Conservation (phyloP, 2,329 filamentous ascomycete genomes). For the Fusarium xylarioides region DNA sequence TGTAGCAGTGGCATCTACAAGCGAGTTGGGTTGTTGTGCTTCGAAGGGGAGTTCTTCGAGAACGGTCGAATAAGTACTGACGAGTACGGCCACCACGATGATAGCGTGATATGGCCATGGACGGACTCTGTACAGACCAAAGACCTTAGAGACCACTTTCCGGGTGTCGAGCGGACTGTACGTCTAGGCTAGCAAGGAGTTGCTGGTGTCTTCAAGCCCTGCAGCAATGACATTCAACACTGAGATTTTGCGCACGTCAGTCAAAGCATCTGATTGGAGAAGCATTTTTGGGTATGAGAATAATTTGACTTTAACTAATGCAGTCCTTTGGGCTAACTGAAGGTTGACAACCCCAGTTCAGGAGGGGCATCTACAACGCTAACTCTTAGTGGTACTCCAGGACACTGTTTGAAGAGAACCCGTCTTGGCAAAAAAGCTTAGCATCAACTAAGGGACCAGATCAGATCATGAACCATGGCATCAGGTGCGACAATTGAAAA, state of each 20-base stretch:
- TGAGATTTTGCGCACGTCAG: not conserved
- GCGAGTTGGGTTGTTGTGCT: not conserved
- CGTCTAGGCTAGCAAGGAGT: not conserved
- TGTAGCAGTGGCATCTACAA: accelerated
- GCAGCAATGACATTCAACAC: not conserved
- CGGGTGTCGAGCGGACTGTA: not conserved
- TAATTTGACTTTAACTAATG: not conserved
- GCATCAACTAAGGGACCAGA: not conserved
- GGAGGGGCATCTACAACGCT: not conserved
- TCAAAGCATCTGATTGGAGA: not conserved
- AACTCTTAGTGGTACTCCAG: not conserved
- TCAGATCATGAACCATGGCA: not conserved
- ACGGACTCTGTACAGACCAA: not conserved
- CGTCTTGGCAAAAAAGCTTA: not conserved
- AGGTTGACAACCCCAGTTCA: not conserved
- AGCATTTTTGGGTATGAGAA: not conserved
- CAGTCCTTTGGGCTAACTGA: not conserved
- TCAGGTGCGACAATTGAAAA: not conserved
- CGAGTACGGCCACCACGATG: accelerated
- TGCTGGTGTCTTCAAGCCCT: not conserved
- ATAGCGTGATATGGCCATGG: not conserved
- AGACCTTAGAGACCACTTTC: not conserved
- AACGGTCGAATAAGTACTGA: not conserved
- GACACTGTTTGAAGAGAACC: not conserved
- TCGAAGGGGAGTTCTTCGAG: not conserved